Conservation (phyloP, 495 filamentous ascomycete genomes). For the Astrocystis sublimbata region DNA sequence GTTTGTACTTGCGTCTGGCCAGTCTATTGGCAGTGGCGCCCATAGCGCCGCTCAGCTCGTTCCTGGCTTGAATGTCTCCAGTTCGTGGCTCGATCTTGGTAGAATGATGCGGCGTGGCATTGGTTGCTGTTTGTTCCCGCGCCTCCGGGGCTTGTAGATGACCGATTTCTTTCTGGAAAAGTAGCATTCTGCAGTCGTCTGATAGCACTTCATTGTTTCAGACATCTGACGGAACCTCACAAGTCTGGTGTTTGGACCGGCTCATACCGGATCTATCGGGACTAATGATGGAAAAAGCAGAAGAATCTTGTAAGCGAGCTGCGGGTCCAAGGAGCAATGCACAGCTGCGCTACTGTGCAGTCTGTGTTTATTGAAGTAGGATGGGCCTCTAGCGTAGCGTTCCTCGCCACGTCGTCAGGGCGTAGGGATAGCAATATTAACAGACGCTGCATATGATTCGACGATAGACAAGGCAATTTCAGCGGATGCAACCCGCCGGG, state of each 20-base stretch:
- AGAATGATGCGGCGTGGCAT: neutral
- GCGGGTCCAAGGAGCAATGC: conserved; percentile 1
- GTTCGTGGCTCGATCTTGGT: neutral
- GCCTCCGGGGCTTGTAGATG: neutral
- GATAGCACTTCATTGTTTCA: conserved; percentile 6
- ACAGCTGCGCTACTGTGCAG: neutral
- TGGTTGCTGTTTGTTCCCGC: neutral
- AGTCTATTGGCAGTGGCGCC: neutral
- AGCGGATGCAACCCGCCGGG: too few species aligned
- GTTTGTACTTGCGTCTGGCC: neutral
- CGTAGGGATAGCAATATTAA: neutral
- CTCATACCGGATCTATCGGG: conserved; percentile 6
- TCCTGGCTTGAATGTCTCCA: neutral
- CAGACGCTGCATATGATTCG: neutral
- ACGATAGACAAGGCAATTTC: neutral
- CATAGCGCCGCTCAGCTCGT: conserved; percentile 4
- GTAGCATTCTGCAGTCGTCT: neutral
- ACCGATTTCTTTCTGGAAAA: neutral
- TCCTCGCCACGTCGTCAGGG: neutral
- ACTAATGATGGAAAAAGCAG: conserved; percentile 9
- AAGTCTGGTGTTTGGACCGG: neutral
- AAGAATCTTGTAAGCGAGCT: conserved; percentile 9
- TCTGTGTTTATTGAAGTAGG: conserved; percentile 6
- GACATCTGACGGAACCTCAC: neutral
- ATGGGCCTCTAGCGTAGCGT: neutral